Evolutionary conservation across 1,284 basidiomycete species (phyloP).

Genomic region (Tilletia walkeri): DNA sequence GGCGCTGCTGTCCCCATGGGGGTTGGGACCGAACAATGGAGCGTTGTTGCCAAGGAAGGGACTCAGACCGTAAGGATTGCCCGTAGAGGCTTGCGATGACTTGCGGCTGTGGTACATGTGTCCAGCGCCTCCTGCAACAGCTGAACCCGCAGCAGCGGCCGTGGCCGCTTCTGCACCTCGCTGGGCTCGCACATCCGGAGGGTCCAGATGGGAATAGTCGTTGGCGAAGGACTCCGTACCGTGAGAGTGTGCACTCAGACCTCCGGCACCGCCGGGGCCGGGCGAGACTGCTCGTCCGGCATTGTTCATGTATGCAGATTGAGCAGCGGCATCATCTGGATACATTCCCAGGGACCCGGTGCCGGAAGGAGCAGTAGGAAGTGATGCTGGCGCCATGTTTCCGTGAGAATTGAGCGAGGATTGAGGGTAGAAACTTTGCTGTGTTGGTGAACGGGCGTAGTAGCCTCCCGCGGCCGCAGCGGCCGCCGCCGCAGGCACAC

Average conservation of each 20-base stretch:
- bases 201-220: constrained; percentile 47
- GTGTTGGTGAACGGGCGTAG: constrained; percentile 22
- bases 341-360: constrained; percentile 25
- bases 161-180: constrained; percentile 40
- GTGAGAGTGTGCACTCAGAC: not conserved
- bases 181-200: constrained; percentile 42
- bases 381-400: constrained; percentile 32
- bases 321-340: constrained; percentile 23
- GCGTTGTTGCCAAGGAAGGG: not conserved
- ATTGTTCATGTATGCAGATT: constrained; percentile 19
- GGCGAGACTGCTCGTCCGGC: constrained; percentile 5
- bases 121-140: constrained; percentile 14
- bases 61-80: not conserved
- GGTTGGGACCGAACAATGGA: not conserved
- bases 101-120: not conserved
- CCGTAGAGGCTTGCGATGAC: not conserved
- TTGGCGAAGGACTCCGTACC: constrained; percentile 25
- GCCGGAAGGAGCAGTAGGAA: constrained; percentile 26
- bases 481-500: constrained; percentile 23
- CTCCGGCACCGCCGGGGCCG: not conserved
- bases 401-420: constrained; percentile 31
- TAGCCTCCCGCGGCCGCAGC: constrained; percentile 28
- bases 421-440: constrained; percentile 28
- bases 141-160: constrained; percentile 23
- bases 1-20: not conserved